phyloP scores from a whole-genome alignment of 2,329 filamentous ascomycete species.

The Blastomyces percursus region DNA sequence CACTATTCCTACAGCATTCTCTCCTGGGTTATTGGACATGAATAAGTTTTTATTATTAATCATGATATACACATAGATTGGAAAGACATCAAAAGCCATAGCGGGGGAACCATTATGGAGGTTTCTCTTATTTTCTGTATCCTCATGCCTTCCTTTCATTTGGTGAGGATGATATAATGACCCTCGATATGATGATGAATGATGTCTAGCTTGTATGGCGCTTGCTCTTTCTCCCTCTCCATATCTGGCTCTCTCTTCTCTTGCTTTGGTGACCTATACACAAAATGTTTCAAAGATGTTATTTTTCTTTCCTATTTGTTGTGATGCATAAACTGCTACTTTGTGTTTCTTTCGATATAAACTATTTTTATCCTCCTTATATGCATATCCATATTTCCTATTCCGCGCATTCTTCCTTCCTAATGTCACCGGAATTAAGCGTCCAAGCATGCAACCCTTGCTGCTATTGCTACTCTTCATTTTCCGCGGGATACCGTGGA shows the following conservation, averaged over 20 bases:
- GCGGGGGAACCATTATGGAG: not conserved
- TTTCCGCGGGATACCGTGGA: not conserved
- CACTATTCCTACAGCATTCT: not conserved
- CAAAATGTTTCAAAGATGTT: not conserved
- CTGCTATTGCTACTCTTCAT: not conserved
- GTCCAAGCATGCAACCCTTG: not conserved
- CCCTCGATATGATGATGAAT: slow-evolving; percentile 7
- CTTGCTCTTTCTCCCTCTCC: not conserved
- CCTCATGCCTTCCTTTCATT: slow-evolving; percentile 1
- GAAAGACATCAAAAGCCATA: not conserved
- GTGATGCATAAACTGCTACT: not conserved
- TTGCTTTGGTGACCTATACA: not conserved
- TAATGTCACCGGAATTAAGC: not conserved
- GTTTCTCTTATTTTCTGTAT: not conserved
- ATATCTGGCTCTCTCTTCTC: not conserved
- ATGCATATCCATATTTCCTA: not conserved
- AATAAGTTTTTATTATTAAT: not conserved
- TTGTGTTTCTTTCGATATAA: not conserved
- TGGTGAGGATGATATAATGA: slow-evolving; percentile 6
- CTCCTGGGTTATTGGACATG: not conserved
- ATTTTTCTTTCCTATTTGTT: not conserved
- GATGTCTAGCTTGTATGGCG: not conserved
- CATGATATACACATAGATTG: slow-evolving; percentile 4
- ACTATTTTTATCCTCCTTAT: not conserved
- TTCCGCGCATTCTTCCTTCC: not conserved